phyloP scores from a whole-genome alignment of 257 asterid genomes.

The Jacaranda copaia region DNA sequence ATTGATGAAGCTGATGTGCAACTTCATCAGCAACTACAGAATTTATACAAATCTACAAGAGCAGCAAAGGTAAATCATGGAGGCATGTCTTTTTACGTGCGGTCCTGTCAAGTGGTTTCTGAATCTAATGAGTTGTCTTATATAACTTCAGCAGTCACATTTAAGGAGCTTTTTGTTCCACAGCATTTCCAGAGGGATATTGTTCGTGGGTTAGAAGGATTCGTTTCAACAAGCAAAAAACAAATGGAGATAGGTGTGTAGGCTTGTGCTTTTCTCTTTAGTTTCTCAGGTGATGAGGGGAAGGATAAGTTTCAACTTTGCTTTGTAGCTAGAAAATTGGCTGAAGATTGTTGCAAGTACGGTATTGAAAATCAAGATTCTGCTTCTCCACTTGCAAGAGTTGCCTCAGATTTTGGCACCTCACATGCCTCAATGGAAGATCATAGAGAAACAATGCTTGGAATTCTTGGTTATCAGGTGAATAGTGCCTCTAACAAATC shows the following conservation, averaged over 20 bases:
- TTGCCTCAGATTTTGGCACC: conserved; percentile 77
- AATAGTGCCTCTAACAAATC: neutral
- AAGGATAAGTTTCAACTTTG: conserved; percentile 40
- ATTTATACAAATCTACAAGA: conserved; percentile 87
- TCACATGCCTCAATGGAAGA: conserved; percentile 87
- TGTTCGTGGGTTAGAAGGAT: conserved; percentile 88
- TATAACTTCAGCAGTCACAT: conserved; percentile 61
- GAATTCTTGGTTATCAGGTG: conserved; percentile 80
- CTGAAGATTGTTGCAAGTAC: conserved; percentile 89
- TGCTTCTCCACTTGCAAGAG: conserved; percentile 65
- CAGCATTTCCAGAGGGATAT: conserved; percentile 99
- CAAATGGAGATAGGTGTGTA: conserved; percentile 87
- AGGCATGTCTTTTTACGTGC: conserved; percentile 31
- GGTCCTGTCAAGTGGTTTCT: conserved; percentile 31
- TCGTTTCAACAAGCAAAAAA: conserved; percentile 69
- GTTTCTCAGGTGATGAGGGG: conserved; percentile 34
- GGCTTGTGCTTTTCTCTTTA: conserved; percentile 30
- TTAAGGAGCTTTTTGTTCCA: conserved; percentile 71
- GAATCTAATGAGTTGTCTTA: conserved; percentile 54
- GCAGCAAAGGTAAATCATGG: conserved; percentile 76
- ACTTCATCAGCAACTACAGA: conserved; percentile 74
- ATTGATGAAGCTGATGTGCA: conserved; percentile 77
- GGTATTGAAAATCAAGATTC: conserved; percentile 85
- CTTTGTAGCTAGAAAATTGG: conserved; percentile 78
- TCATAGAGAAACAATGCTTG: conserved; percentile 87